Evolutionary conservation across 2,329 filamentous ascomycete species (phyloP).

Genomic region (Chrysoporthe puriensis): DNA sequence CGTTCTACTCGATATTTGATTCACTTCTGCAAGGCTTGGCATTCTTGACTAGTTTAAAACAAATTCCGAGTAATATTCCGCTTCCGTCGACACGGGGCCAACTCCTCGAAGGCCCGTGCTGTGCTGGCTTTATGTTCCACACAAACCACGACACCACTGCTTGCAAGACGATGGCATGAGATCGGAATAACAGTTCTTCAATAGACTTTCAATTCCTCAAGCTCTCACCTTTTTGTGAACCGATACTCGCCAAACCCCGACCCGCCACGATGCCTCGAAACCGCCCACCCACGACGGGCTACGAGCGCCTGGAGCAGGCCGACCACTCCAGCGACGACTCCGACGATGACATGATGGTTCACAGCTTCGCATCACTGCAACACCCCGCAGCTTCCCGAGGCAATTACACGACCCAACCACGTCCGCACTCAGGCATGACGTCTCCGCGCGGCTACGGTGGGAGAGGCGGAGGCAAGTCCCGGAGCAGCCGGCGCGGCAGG

Average conservation of each 20-base stretch:
- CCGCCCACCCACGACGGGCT: slow-evolving; percentile 76
- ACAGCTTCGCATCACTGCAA: slow-evolving; percentile 60
- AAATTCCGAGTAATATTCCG: slow-evolving; percentile 2
- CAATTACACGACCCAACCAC: slow-evolving; percentile 65
- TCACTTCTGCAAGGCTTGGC: background rate
- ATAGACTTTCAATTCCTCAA: background rate
- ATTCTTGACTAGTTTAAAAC: slow-evolving; percentile 7
- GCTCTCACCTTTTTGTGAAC: background rate
- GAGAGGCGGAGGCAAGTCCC: slow-evolving; percentile 42
- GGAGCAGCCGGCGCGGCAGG: slow-evolving; percentile 51
- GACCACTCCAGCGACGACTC: slow-evolving; percentile 76
- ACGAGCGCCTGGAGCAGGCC: slow-evolving; percentile 82
- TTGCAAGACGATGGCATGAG: slow-evolving; percentile 13
- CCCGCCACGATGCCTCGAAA: slow-evolving; percentile 62
- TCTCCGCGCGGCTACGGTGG: slow-evolving; percentile 52
- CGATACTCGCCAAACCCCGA: slow-evolving; percentile 11
- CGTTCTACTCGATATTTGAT: slow-evolving; percentile 3
- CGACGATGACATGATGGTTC: slow-evolving; percentile 64
- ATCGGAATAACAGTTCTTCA: background rate
- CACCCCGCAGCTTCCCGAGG: slow-evolving; percentile 64
- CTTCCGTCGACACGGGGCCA: background rate
- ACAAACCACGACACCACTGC: background rate
- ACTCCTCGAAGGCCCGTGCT: slow-evolving; percentile 10
- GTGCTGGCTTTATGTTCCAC: background rate
- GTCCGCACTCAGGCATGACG: slow-evolving; percentile 63